A percentile compares a stretch with the other conserved stretches of the same genome.
Evolutionary conservation across 225 moss, liverwort and hornwort genomes (phyloP).

Genomic region (Polytrichum commune): DNA sequence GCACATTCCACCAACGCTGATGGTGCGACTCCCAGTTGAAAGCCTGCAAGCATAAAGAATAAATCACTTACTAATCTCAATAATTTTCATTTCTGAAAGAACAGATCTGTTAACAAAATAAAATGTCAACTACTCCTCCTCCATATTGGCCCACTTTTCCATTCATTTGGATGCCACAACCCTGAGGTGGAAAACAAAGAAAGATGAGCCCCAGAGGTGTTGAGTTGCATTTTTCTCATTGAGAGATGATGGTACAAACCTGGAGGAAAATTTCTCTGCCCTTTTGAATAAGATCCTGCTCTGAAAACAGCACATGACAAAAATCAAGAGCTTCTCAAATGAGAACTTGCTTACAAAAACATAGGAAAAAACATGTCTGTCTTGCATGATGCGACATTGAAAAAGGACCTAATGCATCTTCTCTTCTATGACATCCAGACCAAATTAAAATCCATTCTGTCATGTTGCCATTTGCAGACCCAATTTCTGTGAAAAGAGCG

Average conservation of each 20-base stretch:
- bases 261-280: constrained; percentile 67
- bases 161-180: not conserved
- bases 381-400: not conserved
- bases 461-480: no score
- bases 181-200: no score
- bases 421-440: not conserved
- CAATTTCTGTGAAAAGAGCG: not conserved
- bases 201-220: not conserved
- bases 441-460: no score
- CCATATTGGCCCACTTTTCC: not conserved
- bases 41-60: constrained; percentile 41
- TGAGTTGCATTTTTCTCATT: not conserved
- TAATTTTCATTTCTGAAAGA: not conserved
- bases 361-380: not conserved
- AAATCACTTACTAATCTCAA: not conserved
- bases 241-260: constrained; percentile 17
- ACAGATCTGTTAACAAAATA: not conserved
- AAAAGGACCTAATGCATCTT: not conserved
- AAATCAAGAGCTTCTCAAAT: constrained; percentile 14
- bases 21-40: constrained; percentile 97
- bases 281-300: constrained; percentile 41
- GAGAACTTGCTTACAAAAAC: not conserved
- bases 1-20: constrained; percentile 74
- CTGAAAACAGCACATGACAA: constrained; percentile 26
- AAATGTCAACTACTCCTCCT: not conserved